Percentiles rank a stretch among this genome's conserved stretches.
Conservation (phyloP, 2,329 filamentous ascomycete genomes). For the Epichloe gansuensis region DNA sequence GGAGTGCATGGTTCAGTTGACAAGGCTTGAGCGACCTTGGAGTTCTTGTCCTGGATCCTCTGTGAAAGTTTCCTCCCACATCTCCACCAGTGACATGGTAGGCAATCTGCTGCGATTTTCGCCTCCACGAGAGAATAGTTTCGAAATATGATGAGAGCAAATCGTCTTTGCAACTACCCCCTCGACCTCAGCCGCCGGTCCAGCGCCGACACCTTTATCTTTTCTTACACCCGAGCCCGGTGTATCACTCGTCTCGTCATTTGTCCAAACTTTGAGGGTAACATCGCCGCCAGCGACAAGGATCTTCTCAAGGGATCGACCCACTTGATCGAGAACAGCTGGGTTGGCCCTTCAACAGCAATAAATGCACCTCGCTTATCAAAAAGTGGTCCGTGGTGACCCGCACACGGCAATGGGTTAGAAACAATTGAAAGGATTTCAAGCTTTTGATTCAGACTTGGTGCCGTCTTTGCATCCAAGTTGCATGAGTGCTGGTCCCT, state of each 20-base stretch:
- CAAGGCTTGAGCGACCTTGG: background rate
- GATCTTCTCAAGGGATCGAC: slow-evolving; percentile 52
- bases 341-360: slow-evolving; percentile 61
- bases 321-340: slow-evolving; percentile 40
- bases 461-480: slow-evolving; percentile 22
- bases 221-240: slow-evolving; percentile 1
- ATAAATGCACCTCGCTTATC: slow-evolving; percentile 64
- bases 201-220: background rate
- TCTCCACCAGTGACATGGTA: slow-evolving; percentile 28
- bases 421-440: slow-evolving; percentile 65
- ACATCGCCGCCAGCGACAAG: slow-evolving; percentile 34
- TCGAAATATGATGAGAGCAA: slow-evolving; percentile 50
- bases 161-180: slow-evolving; percentile 18
- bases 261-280: slow-evolving; percentile 32
- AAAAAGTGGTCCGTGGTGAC: slow-evolving; percentile 18
- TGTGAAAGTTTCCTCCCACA: background rate
- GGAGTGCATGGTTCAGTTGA: slow-evolving; percentile 4
- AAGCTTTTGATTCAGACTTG: slow-evolving; percentile 65
- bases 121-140: slow-evolving; percentile 57
- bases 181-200: background rate
- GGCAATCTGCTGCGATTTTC: slow-evolving; percentile 59
- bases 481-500: background rate
- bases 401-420: slow-evolving; percentile 43
- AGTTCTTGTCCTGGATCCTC: slow-evolving; percentile 3
- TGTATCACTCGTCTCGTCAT: slow-evolving; percentile 12